Percentiles rank a stretch among this genome's conserved stretches.
Evolutionary conservation across 23 red algal genomes (phyloP).

Genomic region (Cyanidium caldarium): DNA sequence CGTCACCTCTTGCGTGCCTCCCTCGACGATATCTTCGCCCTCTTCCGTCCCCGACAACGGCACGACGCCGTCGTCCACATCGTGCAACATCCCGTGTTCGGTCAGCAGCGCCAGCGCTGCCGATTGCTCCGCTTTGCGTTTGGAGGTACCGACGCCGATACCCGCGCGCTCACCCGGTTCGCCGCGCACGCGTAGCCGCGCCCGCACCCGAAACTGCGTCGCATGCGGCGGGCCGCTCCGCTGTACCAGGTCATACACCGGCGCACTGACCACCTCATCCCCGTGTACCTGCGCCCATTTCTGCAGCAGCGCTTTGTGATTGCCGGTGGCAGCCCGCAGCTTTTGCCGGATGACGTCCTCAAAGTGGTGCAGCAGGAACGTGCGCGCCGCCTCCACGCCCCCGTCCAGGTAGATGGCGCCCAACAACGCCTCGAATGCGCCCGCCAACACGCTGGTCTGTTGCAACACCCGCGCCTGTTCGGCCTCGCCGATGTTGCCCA

Average conservation of each 20-base stretch:
- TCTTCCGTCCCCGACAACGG: no score
- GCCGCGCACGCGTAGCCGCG: neutral
- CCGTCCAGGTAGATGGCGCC: conserved; percentile 23
- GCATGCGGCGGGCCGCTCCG: neutral
- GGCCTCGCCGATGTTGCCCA: neutral
- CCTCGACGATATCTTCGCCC: no score
- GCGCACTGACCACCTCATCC: neutral
- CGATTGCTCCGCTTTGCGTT: neutral
- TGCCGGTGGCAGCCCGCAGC: neutral
- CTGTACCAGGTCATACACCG: neutral
- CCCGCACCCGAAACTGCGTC: neutral
- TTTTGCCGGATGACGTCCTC: conserved; percentile 1
- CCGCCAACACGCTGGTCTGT: neutral
- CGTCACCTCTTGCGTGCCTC: no score
- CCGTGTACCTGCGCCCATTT: conserved; percentile 6
- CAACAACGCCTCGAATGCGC: conserved; percentile 18
- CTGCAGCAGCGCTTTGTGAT: conserved; percentile 13
- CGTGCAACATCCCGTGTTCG: neutral
- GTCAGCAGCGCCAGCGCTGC: neutral
- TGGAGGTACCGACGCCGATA: neutral
- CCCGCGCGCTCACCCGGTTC: neutral
- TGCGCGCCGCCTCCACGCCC: neutral
- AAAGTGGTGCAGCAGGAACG: conserved; percentile 1
- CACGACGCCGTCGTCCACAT: no score
- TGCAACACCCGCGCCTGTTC: neutral